Conservation (phyloP, 768 basidiomycete species). For the Rubroboletus satanas region DNA sequence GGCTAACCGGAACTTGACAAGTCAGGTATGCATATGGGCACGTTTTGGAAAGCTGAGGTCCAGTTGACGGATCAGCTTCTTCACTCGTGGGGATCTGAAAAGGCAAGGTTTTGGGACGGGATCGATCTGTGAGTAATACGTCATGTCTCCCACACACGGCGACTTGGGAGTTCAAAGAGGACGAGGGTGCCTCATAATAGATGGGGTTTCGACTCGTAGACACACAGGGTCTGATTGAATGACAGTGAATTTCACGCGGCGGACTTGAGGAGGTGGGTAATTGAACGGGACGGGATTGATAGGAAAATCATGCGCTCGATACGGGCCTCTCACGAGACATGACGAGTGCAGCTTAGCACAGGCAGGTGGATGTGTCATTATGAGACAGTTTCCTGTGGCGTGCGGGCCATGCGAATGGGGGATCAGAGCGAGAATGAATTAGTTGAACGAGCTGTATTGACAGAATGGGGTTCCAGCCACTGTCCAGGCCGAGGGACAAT, state of each 20-base stretch:
- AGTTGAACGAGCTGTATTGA: slow-evolving; percentile 11
- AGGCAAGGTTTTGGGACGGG: slow-evolving; percentile 9
- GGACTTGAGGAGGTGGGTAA: slow-evolving; percentile 13
- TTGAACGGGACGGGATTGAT: slow-evolving; percentile 6
- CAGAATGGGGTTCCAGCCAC: slow-evolving; percentile 14
- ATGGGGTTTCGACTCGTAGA: background rate
- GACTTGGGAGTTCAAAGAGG: slow-evolving; percentile 6
- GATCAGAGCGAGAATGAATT: slow-evolving; percentile 15
- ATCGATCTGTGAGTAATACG: slow-evolving; percentile 14
- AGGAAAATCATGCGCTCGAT: slow-evolving; percentile 8
- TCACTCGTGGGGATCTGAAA: slow-evolving; percentile 3
- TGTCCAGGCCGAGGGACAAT: slow-evolving; percentile 13
- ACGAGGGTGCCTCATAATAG: slow-evolving; percentile 1
- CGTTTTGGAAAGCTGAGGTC: slow-evolving; percentile 8
- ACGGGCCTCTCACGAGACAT: slow-evolving; percentile 2
- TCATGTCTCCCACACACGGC: slow-evolving; percentile 25
- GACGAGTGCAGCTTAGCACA: slow-evolving; percentile 1
- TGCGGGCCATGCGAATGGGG: slow-evolving; percentile 18
- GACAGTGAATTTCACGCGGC: slow-evolving; percentile 16
- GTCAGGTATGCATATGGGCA: background rate
- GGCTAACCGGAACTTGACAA: slow-evolving; percentile 11
- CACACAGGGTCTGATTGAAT: slow-evolving; percentile 14
- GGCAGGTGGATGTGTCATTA: slow-evolving; percentile 13
- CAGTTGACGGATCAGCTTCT: slow-evolving; percentile 10
- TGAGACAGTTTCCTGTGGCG: slow-evolving; percentile 17